Base-by-base conservation (phyloP, 108 stramenopile genomes). In the Cyclotella sp. region DNA sequence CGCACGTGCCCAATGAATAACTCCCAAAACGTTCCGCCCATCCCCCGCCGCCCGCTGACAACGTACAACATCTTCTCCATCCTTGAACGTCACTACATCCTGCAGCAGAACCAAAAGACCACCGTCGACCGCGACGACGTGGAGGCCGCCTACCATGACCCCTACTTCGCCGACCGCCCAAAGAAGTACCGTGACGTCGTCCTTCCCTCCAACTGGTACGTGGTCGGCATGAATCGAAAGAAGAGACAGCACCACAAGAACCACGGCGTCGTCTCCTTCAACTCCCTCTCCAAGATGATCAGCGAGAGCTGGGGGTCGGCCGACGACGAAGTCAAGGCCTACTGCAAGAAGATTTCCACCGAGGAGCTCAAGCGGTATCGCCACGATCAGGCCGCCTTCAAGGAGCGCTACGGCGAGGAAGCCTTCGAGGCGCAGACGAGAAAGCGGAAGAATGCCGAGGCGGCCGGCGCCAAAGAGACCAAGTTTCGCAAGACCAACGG, bases 11-110 rank as follows among this genome's bases (percentile, higher is more conserved):
- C 34, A 34, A 34, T 34, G 34, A 34, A 34, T 34, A 34, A 34
- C 4, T 2, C 34, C 6, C 34, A 34, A 34, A 34, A 34, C 34
- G 34, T 34, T 6, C 34, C 34, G 34, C 34, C 34, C 34, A 34
- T 34, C 34, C 34, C 34, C 4, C 34, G 34, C 34, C 34, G 34
- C 6, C 34, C 34, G 34, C 34, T 34, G 34, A 34, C 34, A 34
- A 34, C 34, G 34, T 34, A 57, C 55, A 57, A 24, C 55, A 57
- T 57, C 55, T 57, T 57, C 55, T 57, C 55, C 55, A 57, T 57
- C 55, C 55, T 57, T 7, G 55, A 57, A 24, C 55, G 55, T 3
- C 55, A 57, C 19, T 26, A 57, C 55, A 57, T 57, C 24, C 21
- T 57, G 11, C 55, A 57, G 24, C 12, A 12, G 21, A 12, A 12